Conservation (phyloP, 2,329 filamentous ascomycete genomes). For the Bipolaris gigantea region DNA sequence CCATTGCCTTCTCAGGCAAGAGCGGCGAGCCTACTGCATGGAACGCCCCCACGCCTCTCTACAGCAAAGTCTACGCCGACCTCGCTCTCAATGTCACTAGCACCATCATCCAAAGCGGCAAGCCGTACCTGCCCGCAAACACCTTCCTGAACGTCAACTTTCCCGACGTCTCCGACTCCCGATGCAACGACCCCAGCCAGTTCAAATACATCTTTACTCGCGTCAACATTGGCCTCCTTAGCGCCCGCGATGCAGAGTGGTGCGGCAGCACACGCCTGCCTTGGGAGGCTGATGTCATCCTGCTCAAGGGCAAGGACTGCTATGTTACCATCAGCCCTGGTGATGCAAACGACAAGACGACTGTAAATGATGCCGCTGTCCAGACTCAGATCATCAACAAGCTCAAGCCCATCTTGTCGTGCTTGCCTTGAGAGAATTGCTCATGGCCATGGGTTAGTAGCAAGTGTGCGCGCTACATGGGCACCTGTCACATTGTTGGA, state of each 20-base stretch:
- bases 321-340: constrained; percentile 66
- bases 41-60: constrained; percentile 54
- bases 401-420: constrained; percentile 33
- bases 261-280: constrained; percentile 61
- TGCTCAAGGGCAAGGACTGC: constrained; percentile 53
- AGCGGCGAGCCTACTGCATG: constrained; percentile 57
- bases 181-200: constrained; percentile 56
- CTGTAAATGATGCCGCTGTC: constrained; percentile 51
- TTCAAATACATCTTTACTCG: constrained; percentile 68
- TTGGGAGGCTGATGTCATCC: constrained; percentile 59
- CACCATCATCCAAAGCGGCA: constrained; percentile 57
- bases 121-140: constrained; percentile 64
- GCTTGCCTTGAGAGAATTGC: constrained; percentile 6
- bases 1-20: constrained; percentile 67
- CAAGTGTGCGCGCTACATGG: background rate
- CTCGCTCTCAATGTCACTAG: constrained; percentile 62
- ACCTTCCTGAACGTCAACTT: constrained; percentile 73
- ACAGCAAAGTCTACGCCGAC: constrained; percentile 65
- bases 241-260: constrained; percentile 56
- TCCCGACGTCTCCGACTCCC: constrained; percentile 52
- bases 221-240: constrained; percentile 53
- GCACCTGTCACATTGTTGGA: background rate
- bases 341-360: constrained; percentile 62
- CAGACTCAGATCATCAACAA: constrained; percentile 31
- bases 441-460: background rate